Conservation (phyloP, 179 eudicot genomes). For the Silene coronaria region DNA sequence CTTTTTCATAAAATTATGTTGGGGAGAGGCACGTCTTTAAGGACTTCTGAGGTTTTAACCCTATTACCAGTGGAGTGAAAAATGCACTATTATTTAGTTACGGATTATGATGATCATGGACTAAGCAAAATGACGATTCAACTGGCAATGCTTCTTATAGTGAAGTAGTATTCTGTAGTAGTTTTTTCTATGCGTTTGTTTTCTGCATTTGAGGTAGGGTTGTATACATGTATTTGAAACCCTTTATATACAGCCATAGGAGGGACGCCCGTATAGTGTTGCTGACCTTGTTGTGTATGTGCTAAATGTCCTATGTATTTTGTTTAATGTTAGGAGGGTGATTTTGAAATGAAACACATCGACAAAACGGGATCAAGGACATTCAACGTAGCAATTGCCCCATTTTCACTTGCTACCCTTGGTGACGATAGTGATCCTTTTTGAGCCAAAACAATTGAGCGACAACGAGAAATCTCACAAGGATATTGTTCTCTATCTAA, state of each 20-base stretch:
- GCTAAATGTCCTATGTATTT: not conserved
- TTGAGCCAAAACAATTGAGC: constrained; percentile 21
- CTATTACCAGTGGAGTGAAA: too few relatives aligned
- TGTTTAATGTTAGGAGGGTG: constrained; percentile 60
- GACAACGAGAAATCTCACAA: not conserved
- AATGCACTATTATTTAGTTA: too few relatives aligned
- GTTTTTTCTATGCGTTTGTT: too few relatives aligned
- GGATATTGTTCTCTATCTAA: not conserved
- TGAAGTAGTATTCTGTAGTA: too few relatives aligned
- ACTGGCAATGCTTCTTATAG: too few relatives aligned
- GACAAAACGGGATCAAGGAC: constrained; percentile 64
- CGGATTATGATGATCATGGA: too few relatives aligned
- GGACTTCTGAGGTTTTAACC: too few relatives aligned
- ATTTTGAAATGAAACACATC: constrained; percentile 92
- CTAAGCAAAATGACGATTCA: too few relatives aligned
- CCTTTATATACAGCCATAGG: not conserved
- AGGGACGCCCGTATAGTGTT: not conserved
- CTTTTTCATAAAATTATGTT: not conserved
- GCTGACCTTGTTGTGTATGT: not conserved
- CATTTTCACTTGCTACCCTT: constrained; percentile 76
- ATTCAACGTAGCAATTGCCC: constrained; percentile 85
- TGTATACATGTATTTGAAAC: too few relatives aligned
- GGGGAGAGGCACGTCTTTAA: not conserved
- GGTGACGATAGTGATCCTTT: constrained; percentile 63
- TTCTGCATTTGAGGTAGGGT: too few relatives aligned